Percentiles rank a stretch among this genome's conserved stretches.
Conservation (phyloP, 495 filamentous ascomycete genomes). For the Annulohypoxylon nitens region DNA sequence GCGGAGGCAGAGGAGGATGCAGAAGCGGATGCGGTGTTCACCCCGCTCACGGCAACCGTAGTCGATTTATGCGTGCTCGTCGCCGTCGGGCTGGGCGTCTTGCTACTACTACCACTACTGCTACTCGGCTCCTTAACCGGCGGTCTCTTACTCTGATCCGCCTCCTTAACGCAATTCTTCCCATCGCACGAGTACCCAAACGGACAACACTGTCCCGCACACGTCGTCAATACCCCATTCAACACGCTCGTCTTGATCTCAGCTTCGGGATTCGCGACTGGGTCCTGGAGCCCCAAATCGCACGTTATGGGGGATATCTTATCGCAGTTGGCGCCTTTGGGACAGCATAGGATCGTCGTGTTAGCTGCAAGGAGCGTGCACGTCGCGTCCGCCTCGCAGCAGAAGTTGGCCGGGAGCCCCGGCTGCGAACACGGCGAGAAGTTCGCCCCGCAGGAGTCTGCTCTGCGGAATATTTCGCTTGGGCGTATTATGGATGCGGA, state of each 20-base stretch:
- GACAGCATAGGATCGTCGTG: conserved; percentile 84
- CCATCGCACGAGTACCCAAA: conserved; percentile 79
- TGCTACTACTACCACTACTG: not conserved
- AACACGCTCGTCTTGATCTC: conserved; percentile 78
- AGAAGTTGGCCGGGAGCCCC: conserved; percentile 77
- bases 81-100: conserved; percentile 53
- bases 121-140: conserved; percentile 50
- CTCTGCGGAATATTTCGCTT: conserved; percentile 51
- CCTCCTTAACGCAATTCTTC: conserved; percentile 56
- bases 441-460: conserved; percentile 48
- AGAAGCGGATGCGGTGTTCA: conserved; percentile 12
- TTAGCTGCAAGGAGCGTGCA: conserved; percentile 75
- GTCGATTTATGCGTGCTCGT: conserved; percentile 19
- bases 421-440: conserved; percentile 63
- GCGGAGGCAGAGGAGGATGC: conserved; percentile 11
- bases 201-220: conserved; percentile 73
- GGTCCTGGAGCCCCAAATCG: conserved; percentile 75
- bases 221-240: conserved; percentile 65
- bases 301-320: conserved; percentile 79
- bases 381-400: conserved; percentile 72
- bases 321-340: conserved; percentile 69
- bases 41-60: conserved; percentile 35
- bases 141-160: conserved; percentile 56
- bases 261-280: conserved; percentile 69
- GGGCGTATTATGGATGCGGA: conserved; percentile 43